Percentiles rank a stretch among this genome's conserved stretches.
These are phyloP conservation scores for Lepiota venenata DNA, from an alignment of 768 basidiomycete species.

Conservation along the genomic window DNA sequence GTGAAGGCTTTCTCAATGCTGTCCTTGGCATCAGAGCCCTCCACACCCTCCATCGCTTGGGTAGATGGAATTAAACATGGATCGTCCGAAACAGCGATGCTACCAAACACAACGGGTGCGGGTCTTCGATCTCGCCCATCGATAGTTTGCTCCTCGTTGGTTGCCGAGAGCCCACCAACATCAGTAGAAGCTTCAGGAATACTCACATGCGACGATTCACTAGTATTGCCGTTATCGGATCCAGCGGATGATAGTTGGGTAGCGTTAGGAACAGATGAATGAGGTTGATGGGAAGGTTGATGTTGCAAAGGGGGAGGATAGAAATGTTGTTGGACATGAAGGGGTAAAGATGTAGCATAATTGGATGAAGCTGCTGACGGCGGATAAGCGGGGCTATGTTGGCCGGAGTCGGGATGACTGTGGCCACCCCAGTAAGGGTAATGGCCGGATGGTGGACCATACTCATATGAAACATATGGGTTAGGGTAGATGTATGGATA, in stretches of 20 bases:
- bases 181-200: neutral
- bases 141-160: neutral
- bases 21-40: constrained; percentile 1
- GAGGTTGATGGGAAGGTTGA: neutral
- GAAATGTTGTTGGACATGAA: constrained; percentile 13
- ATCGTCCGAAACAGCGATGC: constrained; percentile 29
- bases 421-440: constrained; percentile 34
- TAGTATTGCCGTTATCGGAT: neutral
- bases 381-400: constrained; percentile 22
- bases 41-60: neutral
- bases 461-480: constrained; percentile 18
- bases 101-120: constrained; percentile 48
- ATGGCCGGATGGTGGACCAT: constrained; percentile 24
- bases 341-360: constrained; percentile 13
- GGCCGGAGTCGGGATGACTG: constrained; percentile 21
- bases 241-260: neutral
- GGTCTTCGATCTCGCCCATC: constrained; percentile 13
- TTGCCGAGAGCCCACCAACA: neutral
- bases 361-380: constrained; percentile 14
- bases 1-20: constrained; percentile 28
- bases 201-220: neutral
- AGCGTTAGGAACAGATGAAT: neutral
- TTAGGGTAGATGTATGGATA: constrained; percentile 12
- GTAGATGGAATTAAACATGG: too few species aligned
- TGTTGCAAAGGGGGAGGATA: neutral